Conservation (phyloP, 495 filamentous ascomycete genomes). For the Hypoxylon subgilvum region DNA sequence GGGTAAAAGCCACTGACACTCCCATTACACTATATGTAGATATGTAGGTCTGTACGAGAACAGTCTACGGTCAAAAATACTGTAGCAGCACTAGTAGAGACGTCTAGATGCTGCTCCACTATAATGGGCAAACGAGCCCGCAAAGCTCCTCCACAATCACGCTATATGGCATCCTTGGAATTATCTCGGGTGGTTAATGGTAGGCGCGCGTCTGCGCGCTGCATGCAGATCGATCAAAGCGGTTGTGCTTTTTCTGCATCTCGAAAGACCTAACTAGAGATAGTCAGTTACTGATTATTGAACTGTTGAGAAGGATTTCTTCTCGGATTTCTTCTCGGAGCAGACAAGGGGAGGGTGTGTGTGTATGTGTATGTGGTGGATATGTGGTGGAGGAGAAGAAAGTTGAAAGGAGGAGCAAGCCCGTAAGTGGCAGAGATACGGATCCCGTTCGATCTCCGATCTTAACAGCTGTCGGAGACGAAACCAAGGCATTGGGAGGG, state of each 20-base stretch:
- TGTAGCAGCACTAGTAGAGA: constrained; percentile 24
- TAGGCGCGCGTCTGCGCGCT: constrained; percentile 10
- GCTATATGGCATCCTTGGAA: constrained; percentile 14
- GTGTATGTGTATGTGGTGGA: no score
- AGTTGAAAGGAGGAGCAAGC: not conserved
- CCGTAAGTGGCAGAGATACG: constrained; percentile 3
- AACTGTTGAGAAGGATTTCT: no score
- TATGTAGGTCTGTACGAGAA: constrained; percentile 28
- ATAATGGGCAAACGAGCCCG: constrained; percentile 11
- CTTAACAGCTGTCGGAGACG: constrained; percentile 12
- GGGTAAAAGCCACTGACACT: constrained; percentile 17
- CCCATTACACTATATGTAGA: constrained; percentile 7
- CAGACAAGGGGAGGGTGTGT: no score
- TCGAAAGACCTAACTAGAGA: constrained; percentile 6
- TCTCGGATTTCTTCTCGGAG: no score
- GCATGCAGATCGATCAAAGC: constrained; percentile 33
- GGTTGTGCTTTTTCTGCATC: constrained; percentile 16
- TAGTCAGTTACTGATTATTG: constrained; percentile 1
- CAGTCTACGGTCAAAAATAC: constrained; percentile 22
- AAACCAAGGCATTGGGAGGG: constrained; percentile 33
- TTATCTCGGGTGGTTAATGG: not conserved
- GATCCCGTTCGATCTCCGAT: constrained; percentile 30
- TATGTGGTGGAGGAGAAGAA: not conserved
- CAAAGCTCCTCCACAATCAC: constrained; percentile 23
- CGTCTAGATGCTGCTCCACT: constrained; percentile 24